Evolutionary conservation across 306 rosid species (phyloP), one percentile per base, ranked within the genome.

Genomic region (Quercus rubra): DNA sequence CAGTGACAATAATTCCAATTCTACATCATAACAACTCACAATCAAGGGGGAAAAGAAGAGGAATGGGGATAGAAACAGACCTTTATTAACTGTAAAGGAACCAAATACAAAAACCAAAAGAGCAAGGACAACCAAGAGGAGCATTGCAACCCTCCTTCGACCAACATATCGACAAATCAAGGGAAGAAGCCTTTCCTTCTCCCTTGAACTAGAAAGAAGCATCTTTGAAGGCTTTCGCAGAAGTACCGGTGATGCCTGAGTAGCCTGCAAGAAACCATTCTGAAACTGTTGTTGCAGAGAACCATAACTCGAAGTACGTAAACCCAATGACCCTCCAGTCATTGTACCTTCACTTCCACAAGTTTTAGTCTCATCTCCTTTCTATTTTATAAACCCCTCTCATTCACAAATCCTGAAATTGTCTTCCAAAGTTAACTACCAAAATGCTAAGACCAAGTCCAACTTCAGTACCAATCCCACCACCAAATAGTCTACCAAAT

Each of bases 261-360:
- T 46, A 77, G 23, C 49, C 61, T 75, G 88, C 74, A 75, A 83
- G 51, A 84, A 66, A 52, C 90, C 92, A 80, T 90, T 94, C 81
- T 87, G 94, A 67, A 79, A 76, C 52, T 84, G 88, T 27, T 70
- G 90, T 79, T 86, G 97, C 88, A 92, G 83, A 74, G 93, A 78
- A 74, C 91, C 95, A 82, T 83, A 81, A 85, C 99, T 92, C 73
- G 88, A 90, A 9, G 97, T 87, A 57, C 99, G 93, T 67, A 86
- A 82, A 85, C 97, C 98, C 87, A 91, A 90, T 90, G 96, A 88
- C 93, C 88, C 94, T 88, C 99, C 97, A 78, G 80, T 91, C 98
- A 92, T 91, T 83, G 82, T 82, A 81, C 83, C 86, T 91, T 87
- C 86, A 86, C 83, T 79, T 70, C 76, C 79, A 80, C 72, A 74